Conservation (phyloP, 169 alveolate species). For the Babesia gibsoni region DNA sequence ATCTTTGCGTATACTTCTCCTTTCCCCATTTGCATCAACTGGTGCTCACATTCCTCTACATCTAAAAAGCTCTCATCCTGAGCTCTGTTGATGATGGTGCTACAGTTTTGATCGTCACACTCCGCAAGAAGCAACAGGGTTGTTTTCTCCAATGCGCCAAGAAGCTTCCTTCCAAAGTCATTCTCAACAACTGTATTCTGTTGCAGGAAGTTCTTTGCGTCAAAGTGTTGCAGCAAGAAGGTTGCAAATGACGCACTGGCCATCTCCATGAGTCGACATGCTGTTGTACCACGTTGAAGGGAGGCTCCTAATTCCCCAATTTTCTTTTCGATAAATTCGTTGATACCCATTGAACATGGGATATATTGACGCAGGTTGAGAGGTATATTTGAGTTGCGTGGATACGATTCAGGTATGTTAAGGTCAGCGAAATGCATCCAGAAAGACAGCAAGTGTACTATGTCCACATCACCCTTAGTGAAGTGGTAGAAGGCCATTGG, state of each 20-base stretch:
- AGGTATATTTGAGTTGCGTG: constrained; percentile 31
- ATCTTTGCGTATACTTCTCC: constrained; percentile 51
- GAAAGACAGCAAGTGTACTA: constrained; percentile 38
- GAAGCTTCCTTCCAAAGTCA: constrained; percentile 18
- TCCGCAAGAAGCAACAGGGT: constrained; percentile 57
- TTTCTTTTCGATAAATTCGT: constrained; percentile 26
- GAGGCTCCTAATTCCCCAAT: neutral
- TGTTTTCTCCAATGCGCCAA: constrained; percentile 21
- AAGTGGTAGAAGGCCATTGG: constrained; percentile 63
- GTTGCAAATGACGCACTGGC: constrained; percentile 53
- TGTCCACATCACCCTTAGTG: constrained; percentile 53
- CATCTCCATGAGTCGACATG: constrained; percentile 20
- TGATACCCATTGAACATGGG: constrained; percentile 26
- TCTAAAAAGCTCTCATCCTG: constrained; percentile 35
- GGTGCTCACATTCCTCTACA: constrained; percentile 26
- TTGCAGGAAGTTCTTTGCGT: constrained; percentile 9
- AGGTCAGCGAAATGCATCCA: constrained; percentile 47
- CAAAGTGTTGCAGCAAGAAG: constrained; percentile 22
- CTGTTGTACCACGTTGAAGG: constrained; percentile 1
- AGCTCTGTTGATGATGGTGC: constrained; percentile 32
- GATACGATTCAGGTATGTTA: constrained; percentile 31
- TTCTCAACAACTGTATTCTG: neutral
- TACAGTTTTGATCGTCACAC: constrained; percentile 56
- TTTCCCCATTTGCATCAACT: constrained; percentile 52
- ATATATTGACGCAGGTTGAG: constrained; percentile 14